These are phyloP conservation scores for Verticillium nubilum DNA, from an alignment of 2,329 filamentous ascomycete species.

Conservation along the genomic window DNA sequence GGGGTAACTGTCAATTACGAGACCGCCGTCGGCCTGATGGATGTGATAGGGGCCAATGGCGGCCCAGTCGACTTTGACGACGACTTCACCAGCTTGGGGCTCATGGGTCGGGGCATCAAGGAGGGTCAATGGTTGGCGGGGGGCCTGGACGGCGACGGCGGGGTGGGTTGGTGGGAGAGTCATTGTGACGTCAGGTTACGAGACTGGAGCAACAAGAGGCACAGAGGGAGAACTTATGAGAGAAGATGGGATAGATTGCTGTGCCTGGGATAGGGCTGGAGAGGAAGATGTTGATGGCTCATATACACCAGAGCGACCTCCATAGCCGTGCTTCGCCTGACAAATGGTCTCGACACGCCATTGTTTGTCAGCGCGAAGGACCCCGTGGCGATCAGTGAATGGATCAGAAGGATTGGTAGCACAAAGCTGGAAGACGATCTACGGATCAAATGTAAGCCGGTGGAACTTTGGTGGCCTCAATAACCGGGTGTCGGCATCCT, in stretches of 20 bases:
- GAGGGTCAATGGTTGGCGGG: conserved; percentile 17
- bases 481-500: background rate
- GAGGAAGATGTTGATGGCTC: background rate
- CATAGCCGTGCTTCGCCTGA: too few species aligned
- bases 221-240: background rate
- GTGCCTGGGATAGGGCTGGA: background rate
- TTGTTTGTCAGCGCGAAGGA: background rate
- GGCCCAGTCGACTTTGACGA: conserved; percentile 51
- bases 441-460: background rate
- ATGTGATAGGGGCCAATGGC: conserved; percentile 57
- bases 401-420: background rate
- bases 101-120: conserved; percentile 18
- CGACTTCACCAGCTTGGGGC: conserved; percentile 40
- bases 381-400: background rate
- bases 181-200: conserved; percentile 2
- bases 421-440: background rate
- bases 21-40: conserved; percentile 55
- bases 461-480: background rate
- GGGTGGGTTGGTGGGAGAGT: conserved; percentile 17
- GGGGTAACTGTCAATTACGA: conserved; percentile 43
- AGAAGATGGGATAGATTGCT: background rate
- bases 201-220: background rate
- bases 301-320: too few species aligned
- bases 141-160: conserved; percentile 16
- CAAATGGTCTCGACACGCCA: background rate